phyloP scores from a whole-genome alignment of 148 eudicot species.

The Vaccinium myrtillus region DNA sequence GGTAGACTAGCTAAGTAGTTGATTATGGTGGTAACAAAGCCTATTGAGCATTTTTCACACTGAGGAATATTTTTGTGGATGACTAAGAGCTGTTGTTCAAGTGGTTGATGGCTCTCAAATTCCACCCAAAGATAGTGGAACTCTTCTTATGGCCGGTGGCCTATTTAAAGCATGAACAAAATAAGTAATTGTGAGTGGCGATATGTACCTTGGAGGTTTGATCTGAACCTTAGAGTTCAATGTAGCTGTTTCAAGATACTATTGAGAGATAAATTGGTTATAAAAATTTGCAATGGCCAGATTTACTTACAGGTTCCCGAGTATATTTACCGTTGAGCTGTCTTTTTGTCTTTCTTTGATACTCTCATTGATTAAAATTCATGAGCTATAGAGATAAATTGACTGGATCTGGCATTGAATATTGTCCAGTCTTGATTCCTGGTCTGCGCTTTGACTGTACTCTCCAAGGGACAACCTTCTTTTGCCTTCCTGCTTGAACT shows the following conservation, averaged over 20 bases:
- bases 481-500: conserved; percentile 2
- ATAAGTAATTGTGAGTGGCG: neutral
- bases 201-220: neutral
- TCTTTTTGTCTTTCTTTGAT: neutral
- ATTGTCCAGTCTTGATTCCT: conserved; percentile 7
- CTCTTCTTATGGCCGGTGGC: neutral
- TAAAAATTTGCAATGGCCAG: neutral
- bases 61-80: neutral
- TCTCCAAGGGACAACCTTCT: conserved; percentile 6
- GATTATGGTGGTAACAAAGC: neutral
- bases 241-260: neutral
- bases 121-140: neutral
- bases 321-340: conserved; percentile 2
- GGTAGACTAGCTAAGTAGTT: neutral
- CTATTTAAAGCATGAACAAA: neutral
- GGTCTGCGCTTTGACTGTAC: neutral
- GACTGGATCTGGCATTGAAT: neutral
- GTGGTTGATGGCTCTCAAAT: neutral
- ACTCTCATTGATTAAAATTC: neutral
- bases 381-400: neutral
- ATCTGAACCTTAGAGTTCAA: neutral
- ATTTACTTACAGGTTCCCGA: neutral
- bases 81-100: conserved; percentile 1
- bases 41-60: neutral
- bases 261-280: neutral